Base-by-base conservation (phyloP, 2,329 filamentous ascomycete species). In the Apiospora malaysiana region DNA sequence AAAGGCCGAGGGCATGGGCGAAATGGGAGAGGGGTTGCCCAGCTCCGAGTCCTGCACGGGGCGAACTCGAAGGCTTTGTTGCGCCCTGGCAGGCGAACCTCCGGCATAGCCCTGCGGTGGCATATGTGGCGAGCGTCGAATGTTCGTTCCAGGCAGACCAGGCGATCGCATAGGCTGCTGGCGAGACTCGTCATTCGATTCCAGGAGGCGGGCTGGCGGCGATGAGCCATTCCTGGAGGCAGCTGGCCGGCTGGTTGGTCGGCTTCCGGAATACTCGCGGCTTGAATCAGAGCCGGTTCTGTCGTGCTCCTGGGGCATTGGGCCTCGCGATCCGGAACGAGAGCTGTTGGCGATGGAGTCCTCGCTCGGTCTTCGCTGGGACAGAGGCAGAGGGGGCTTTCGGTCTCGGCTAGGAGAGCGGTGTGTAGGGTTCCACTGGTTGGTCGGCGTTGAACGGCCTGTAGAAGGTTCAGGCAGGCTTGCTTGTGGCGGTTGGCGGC, bases 201-300 rank as follows among this genome's bases (percentile, higher is more conserved):
- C 78, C 68, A 76, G 74, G 70, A 81, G 21, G 66, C 85, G 82
- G 2, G 84, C 83, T 18, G 81, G 79, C 4, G 80, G 76, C 0
- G 77, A 72, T 0, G 80, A 81, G 51, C 79, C 81, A 21, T 85
- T 84, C 56, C 82, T 81, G 12, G 82, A 76, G 37, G 82, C 80
- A 51, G 45, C 23, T 2, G 79, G 49, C 27, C 49, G 49, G 25
- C 49, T 56, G 9, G 40, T 77, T 10, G 82, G 82, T n/a, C 83
- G 82, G 71, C 80, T 82, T 42, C 79, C 79, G 27, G 81, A 80
- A 66, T 80, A 79, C 12, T 81, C 81, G 40, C 82, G 82, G 77
- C 87, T 88, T 3, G 86, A 82, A 27, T 89, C 87, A 0, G 88
- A 89, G 43, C 87, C 86, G 73, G 87, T 89, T 56, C 87, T 82